Base-by-base conservation (phyloP, 352 stramenopile species). In the Pythium utonaiense region DNA sequence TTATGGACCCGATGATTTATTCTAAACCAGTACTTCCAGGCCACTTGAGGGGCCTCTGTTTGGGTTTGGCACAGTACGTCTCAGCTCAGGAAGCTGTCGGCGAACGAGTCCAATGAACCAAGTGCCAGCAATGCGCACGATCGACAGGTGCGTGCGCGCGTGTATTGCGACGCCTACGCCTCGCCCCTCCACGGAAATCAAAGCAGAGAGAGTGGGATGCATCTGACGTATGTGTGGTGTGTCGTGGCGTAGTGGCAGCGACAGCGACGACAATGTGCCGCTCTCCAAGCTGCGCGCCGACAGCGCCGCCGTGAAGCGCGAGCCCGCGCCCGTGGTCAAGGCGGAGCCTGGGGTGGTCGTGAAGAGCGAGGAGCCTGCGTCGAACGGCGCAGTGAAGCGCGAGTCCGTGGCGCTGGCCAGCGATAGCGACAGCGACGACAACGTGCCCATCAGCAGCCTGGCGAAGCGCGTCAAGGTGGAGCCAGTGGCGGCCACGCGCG, bases 251-350 rank as follows among this genome's bases (percentile, higher is more conserved):
- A 87, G 78, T 60, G 79, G 85, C 53, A 89, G 78, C 50, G 80
- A 91, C 60, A 91, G 83, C 60, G 85, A 93, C 60, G 83, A 91
- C 63, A 80, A 94, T 60, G 56, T 93, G 2, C 85, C 85, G 53
- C 70, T 95, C 38, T 83, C 83, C n/a, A 73, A 84, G 47, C 57
- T 94, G 42, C 76, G 80, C 8, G 56, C 56, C 5, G 64, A 70
- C 21, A 47, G 42, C 28, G 42, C 45, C 45, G 49, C 45, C 45
- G 48, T 65, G 25, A 70, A 70, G 44, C 28, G 47, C 3, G 49
- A 61, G 49, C 31, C 45, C 7, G 57, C 48, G 44, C 36, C n/a
- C 22, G 42, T 65, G 19, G 64, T 64, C 19, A 19, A 12, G 9
- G 45, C 64, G 21, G 48, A 34, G 25, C 6, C 34, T 7, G 44